Percentiles rank a stretch among this genome's conserved stretches.
These are phyloP conservation scores for Cystobasidium onofrii DNA, from an alignment of 768 basidiomycete species.

Conservation along the genomic window DNA sequence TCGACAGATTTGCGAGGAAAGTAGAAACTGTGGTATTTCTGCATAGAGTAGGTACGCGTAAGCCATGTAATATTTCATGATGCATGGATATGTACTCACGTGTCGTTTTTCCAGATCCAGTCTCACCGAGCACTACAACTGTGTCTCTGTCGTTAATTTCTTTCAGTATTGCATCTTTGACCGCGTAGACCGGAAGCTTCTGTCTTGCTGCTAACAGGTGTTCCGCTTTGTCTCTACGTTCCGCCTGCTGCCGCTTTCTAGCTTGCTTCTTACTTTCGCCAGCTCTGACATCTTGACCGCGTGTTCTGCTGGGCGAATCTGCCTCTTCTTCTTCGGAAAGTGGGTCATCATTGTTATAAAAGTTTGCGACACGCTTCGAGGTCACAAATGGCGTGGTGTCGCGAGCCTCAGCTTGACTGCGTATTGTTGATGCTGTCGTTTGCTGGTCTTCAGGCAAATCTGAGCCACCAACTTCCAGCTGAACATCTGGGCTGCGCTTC, in stretches of 20 bases:
- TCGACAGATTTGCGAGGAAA: conserved; percentile 62
- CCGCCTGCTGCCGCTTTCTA: neutral
- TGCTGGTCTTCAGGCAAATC: neutral
- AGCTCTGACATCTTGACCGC: neutral
- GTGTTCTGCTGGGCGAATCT: neutral
- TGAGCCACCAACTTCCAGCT: neutral
- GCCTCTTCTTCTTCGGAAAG: neutral
- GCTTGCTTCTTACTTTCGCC: conserved; percentile 28
- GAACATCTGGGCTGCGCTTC: neutral
- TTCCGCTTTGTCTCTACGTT: conserved; percentile 25
- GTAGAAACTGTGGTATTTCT: conserved; percentile 95
- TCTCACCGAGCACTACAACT: conserved; percentile 85
- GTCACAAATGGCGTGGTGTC: neutral
- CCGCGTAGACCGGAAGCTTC: conserved; percentile 70
- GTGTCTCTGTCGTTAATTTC: conserved; percentile 71
- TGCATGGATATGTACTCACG: conserved; percentile 54
- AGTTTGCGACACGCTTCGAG: conserved; percentile 3
- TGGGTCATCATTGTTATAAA: conserved; percentile 3
- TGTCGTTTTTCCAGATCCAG: conserved; percentile 96
- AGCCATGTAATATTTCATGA: neutral
- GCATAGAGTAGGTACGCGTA: conserved; percentile 28
- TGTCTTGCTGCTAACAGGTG: conserved; percentile 35
- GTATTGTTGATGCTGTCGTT: neutral
- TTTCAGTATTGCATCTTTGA: conserved; percentile 64
- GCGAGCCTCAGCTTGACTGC: neutral